Conservation (phyloP, 2,329 filamentous ascomycete species). For the Calonectria hongkongensis region DNA sequence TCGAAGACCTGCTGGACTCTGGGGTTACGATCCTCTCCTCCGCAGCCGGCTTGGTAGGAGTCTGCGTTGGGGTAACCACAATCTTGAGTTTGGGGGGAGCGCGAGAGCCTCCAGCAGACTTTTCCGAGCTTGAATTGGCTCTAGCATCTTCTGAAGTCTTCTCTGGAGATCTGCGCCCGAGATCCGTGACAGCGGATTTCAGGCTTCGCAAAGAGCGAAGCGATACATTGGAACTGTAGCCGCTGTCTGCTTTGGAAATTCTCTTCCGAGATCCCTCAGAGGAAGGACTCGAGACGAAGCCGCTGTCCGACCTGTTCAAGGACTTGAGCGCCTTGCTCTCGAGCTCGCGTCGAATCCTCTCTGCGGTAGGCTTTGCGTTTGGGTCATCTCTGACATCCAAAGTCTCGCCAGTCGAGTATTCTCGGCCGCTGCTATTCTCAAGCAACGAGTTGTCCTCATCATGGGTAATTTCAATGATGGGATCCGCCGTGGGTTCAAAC, state of each 20-base stretch:
- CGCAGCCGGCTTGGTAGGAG: background rate
- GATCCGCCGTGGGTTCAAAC: background rate
- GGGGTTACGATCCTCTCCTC: background rate
- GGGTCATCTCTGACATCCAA: conserved; percentile 65
- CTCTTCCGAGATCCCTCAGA: conserved; percentile 65
- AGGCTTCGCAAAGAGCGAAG: conserved; percentile 69
- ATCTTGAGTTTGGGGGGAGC: background rate
- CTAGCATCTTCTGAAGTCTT: conserved; percentile 21
- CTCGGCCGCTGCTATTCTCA: conserved; percentile 47
- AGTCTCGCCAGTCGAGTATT: conserved; percentile 62
- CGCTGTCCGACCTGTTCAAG: conserved; percentile 66
- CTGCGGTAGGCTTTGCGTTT: conserved; percentile 62
- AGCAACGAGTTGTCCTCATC: conserved; percentile 34
- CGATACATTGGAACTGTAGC: conserved; percentile 77
- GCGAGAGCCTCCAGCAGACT: background rate
- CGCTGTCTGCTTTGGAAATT: conserved; percentile 76
- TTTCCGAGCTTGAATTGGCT: background rate
- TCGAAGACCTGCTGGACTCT: background rate
- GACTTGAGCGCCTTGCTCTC: conserved; percentile 50
- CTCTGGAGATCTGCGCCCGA: conserved; percentile 46
- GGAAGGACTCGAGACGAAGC: conserved; percentile 67
- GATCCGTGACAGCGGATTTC: conserved; percentile 48
- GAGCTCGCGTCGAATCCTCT: conserved; percentile 44
- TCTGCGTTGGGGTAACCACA: conserved; percentile 8
- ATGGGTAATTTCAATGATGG: background rate